A percentile compares a stretch with the other conserved stretches of the same genome.
phyloP scores from a whole-genome alignment of 192 early-diverging fungal genomes.

The Podila minutissima region DNA sequence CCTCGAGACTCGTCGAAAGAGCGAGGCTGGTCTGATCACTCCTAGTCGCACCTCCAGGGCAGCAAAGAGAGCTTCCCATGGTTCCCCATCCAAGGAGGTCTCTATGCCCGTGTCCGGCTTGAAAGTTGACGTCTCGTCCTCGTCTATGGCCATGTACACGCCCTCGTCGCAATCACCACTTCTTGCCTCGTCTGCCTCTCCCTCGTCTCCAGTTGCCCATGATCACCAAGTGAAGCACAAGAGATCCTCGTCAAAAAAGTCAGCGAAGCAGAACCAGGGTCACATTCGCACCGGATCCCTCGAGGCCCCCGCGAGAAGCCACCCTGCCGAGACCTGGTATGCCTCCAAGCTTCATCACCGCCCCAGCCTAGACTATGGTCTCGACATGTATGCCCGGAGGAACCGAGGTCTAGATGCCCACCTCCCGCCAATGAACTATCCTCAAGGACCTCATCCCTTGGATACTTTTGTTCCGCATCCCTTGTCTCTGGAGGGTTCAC shows the following conservation, averaged over 20 bases:
- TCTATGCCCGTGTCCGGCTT: background rate
- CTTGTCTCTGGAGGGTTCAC: background rate
- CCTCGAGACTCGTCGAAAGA: constrained; percentile 42
- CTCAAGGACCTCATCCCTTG: background rate
- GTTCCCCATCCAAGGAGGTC: constrained; percentile 1
- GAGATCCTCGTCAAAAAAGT: background rate
- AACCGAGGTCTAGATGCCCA: background rate
- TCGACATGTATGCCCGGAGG: constrained; percentile 13
- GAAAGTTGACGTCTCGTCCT: background rate
- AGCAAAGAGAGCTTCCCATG: constrained; percentile 1
- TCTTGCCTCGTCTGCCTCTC: background rate
- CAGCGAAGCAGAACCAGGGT: constrained; percentile 10
- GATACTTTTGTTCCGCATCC: background rate
- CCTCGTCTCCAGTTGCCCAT: too few relatives aligned
- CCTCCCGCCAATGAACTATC: background rate
- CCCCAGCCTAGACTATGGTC: constrained; percentile 36
- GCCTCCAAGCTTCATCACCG: constrained; percentile 47
- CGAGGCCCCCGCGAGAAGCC: constrained; percentile 5
- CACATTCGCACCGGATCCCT: constrained; percentile 24
- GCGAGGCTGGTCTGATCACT: constrained; percentile 29
- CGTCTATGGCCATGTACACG: background rate
- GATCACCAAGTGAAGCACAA: background rate
- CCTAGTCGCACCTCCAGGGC: background rate
- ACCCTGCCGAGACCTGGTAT: constrained; percentile 26
- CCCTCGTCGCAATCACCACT: background rate